Evolutionary conservation across 768 basidiomycete genomes (phyloP).

Genomic region (Plicaturopsis crispa): DNA sequence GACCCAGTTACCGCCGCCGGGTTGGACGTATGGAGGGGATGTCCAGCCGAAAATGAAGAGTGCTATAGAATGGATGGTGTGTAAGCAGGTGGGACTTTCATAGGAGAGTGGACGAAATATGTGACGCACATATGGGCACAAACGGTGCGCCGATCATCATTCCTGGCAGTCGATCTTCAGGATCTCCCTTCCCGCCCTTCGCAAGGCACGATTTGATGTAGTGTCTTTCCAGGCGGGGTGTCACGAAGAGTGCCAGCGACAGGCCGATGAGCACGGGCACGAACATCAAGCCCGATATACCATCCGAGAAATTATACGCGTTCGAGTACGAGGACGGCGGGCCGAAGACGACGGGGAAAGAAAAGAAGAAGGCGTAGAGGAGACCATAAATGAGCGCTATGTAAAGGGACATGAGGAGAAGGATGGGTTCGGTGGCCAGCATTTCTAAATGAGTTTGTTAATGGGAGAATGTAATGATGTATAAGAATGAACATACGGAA

Average conservation of each 20-base stretch:
- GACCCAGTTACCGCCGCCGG: constrained; percentile 29
- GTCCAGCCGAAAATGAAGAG: constrained; percentile 38
- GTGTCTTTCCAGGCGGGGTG: constrained; percentile 24
- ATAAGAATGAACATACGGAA: constrained; percentile 23
- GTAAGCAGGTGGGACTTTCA: neutral
- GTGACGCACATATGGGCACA: constrained; percentile 18
- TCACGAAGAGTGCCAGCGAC: constrained; percentile 22
- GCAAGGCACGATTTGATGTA: constrained; percentile 23
- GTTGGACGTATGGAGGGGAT: constrained; percentile 23
- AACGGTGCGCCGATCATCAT: constrained; percentile 31
- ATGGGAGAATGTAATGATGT: neutral
- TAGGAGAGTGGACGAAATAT: neutral
- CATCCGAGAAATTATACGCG: constrained; percentile 27
- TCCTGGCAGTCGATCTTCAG: constrained; percentile 31
- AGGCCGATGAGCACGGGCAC: constrained; percentile 32
- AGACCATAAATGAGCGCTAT: constrained; percentile 35
- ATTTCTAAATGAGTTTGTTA: constrained; percentile 26
- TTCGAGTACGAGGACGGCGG: too few relatives aligned
- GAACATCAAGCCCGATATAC: constrained; percentile 30
- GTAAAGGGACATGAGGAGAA: constrained; percentile 36
- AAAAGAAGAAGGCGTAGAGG: constrained; percentile 11
- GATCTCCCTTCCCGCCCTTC: constrained; percentile 29
- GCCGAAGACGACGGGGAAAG: constrained; percentile 29
- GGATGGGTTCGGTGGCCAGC: constrained; percentile 37
- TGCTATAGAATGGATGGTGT: constrained; percentile 10